phyloP scores from a whole-genome alignment of 177 flowering plant genomes.

The Telopea speciosissima region DNA sequence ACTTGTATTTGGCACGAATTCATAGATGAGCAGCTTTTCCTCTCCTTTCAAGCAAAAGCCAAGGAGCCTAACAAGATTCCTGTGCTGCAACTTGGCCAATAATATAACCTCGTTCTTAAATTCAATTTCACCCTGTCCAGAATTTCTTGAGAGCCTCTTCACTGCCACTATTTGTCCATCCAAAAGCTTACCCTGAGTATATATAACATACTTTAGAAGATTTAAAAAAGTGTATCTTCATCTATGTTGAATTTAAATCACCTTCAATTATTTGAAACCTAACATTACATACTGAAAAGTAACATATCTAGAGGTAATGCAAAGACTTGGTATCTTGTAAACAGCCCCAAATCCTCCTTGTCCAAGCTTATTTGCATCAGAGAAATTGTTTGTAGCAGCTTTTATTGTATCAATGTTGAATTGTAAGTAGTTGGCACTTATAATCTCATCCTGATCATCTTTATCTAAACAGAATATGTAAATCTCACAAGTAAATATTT shows the following conservation, averaged over 20 bases:
- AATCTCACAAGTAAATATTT: conserved; percentile 11
- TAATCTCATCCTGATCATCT: background rate
- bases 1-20: conserved; percentile 21
- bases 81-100: conserved; percentile 25
- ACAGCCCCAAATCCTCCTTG: conserved; percentile 24
- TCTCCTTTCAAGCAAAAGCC: conserved; percentile 22
- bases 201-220: background rate
- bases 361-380: conserved; percentile 15
- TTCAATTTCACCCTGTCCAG: conserved; percentile 20
- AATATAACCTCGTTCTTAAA: conserved; percentile 24
- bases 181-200: conserved; percentile 20
- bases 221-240: no score
- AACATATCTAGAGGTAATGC: no score
- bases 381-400: conserved; percentile 18
- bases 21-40: conserved; percentile 23
- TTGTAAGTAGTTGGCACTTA: conserved; percentile 19
- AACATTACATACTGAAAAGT: no score
- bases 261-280: no score
- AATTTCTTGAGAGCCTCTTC: conserved; percentile 18
- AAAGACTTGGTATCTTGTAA: conserved; percentile 19
- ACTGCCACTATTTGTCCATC: conserved; percentile 20
- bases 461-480: background rate
- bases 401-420: conserved; percentile 6
- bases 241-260: no score
- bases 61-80: conserved; percentile 21